phyloP scores from a whole-genome alignment of 2,329 filamentous ascomycete species.

The Fusarium subtropicale region DNA sequence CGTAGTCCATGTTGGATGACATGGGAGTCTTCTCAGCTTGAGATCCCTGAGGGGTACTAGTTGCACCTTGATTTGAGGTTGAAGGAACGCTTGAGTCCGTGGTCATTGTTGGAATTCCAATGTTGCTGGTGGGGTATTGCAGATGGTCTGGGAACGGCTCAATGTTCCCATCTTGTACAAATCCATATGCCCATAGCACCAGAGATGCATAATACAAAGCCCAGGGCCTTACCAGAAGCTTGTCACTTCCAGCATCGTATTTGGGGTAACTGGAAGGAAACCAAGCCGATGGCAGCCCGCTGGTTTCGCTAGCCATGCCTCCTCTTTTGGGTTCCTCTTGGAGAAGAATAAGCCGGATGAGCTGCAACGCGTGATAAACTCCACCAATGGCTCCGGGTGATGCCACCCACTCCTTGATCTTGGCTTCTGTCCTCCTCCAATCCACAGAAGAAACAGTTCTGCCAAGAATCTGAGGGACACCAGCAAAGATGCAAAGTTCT shows the following conservation, averaged over 20 bases:
- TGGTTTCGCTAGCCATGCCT: constrained; percentile 21
- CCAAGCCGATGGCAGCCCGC: constrained; percentile 27
- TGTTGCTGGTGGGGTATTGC: constrained; percentile 39
- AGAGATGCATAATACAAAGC: constrained; percentile 46
- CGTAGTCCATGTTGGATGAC: constrained; percentile 37
- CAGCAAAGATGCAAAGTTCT: constrained; percentile 47
- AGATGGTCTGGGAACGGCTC: constrained; percentile 46
- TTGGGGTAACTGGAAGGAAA: constrained; percentile 40
- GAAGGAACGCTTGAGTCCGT: constrained; percentile 39
- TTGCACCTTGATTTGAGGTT: constrained; percentile 30
- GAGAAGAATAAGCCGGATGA: constrained; percentile 44
- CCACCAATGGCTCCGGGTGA: constrained; percentile 46
- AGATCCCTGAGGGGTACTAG: constrained; percentile 33
- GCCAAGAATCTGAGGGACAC: constrained; percentile 45
- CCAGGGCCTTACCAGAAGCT: constrained; percentile 43
- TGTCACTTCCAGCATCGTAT: constrained; percentile 45
- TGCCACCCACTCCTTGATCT: constrained; percentile 48
- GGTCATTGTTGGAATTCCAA: constrained; percentile 21
- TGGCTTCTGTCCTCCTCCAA: constrained; percentile 46
- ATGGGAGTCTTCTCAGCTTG: constrained; percentile 34
- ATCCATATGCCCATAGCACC: constrained; percentile 47
- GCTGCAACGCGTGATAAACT: constrained; percentile 46
- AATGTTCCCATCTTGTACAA: constrained; percentile 45
- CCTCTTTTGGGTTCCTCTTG: constrained; percentile 37
- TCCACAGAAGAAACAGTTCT: constrained; percentile 46